Conservation (phyloP, 495 filamentous ascomycete species). For the Trichoderma virens region DNA sequence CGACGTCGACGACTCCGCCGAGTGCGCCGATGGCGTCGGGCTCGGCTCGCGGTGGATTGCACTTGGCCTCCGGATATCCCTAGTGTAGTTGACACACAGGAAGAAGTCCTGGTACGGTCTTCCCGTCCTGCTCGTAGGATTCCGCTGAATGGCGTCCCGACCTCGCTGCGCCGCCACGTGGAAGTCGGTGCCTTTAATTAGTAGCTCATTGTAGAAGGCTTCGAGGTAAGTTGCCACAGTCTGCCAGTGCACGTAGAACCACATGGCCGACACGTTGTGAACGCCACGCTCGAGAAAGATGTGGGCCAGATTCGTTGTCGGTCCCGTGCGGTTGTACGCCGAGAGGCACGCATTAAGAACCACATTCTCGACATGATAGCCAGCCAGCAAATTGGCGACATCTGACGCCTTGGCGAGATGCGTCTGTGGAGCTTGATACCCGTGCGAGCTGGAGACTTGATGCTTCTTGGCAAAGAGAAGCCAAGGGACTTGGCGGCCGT, state of each 20-base stretch:
- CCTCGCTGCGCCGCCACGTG: slow-evolving; percentile 5
- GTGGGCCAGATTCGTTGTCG: neutral
- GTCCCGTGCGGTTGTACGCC: slow-evolving; percentile 8
- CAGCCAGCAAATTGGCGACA: neutral
- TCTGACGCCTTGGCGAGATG: neutral
- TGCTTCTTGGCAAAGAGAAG: neutral
- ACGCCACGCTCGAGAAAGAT: slow-evolving; percentile 9
- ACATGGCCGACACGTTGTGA: slow-evolving; percentile 9
- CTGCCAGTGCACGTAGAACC: slow-evolving; percentile 7
- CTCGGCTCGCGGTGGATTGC: neutral
- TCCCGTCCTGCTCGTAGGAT: neutral
- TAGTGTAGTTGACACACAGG: slow-evolving; percentile 8
- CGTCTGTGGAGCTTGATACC: neutral
- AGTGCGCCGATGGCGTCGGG: neutral
- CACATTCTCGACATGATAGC: slow-evolving; percentile 5
- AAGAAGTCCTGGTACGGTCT: neutral
- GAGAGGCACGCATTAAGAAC: slow-evolving; percentile 10
- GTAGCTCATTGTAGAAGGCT: slow-evolving; percentile 5
- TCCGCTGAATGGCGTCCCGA: slow-evolving; percentile 3
- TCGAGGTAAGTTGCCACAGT: slow-evolving; percentile 5
- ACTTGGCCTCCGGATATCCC: neutral
- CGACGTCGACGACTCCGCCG: slow-evolving; percentile 1
- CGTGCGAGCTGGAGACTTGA: neutral
- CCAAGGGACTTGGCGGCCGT: neutral
- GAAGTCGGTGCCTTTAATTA: slow-evolving; percentile 6